Evolutionary conservation across 2,329 filamentous ascomycete genomes (phyloP).

Genomic region (Epichloe aotearoae): DNA sequence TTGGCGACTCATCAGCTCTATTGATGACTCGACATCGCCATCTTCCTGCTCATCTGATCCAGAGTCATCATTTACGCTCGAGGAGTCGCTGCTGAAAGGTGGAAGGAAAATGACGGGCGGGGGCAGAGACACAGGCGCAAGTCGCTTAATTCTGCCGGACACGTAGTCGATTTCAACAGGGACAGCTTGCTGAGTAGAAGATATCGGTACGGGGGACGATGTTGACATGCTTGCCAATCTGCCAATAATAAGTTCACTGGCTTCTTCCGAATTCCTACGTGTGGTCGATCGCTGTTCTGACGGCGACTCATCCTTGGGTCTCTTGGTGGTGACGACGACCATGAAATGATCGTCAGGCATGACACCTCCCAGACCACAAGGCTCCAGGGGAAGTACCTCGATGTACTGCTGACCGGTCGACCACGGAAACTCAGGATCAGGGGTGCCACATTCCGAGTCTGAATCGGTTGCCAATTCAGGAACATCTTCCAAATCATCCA

Average conservation of each 20-base stretch:
- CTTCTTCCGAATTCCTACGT: slow-evolving; percentile 13
- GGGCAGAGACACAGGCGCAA: slow-evolving; percentile 36
- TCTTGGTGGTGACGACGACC: slow-evolving; percentile 38
- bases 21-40: slow-evolving; percentile 14
- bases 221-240: slow-evolving; percentile 30
- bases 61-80: slow-evolving; percentile 17
- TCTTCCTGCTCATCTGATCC: slow-evolving; percentile 17
- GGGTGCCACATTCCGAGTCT: slow-evolving; percentile 22
- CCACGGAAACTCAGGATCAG: slow-evolving; percentile 35
- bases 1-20: slow-evolving; percentile 19
- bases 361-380: slow-evolving; percentile 45
- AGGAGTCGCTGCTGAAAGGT: slow-evolving; percentile 29
- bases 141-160: slow-evolving; percentile 25
- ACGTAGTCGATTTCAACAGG: slow-evolving; percentile 33
- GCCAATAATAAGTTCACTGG: slow-evolving; percentile 26
- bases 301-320: slow-evolving; percentile 16
- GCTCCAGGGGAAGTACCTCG: slow-evolving; percentile 31
- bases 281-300: neutral
- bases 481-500: slow-evolving; percentile 13
- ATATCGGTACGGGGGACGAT: slow-evolving; percentile 17
- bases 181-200: neutral
- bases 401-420: slow-evolving; percentile 28
- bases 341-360: slow-evolving; percentile 52
- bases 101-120: slow-evolving; percentile 40
- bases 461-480: slow-evolving; percentile 22